Conservation (phyloP, 2,329 filamentous ascomycete species). For the Ambrosiella xylebori region DNA sequence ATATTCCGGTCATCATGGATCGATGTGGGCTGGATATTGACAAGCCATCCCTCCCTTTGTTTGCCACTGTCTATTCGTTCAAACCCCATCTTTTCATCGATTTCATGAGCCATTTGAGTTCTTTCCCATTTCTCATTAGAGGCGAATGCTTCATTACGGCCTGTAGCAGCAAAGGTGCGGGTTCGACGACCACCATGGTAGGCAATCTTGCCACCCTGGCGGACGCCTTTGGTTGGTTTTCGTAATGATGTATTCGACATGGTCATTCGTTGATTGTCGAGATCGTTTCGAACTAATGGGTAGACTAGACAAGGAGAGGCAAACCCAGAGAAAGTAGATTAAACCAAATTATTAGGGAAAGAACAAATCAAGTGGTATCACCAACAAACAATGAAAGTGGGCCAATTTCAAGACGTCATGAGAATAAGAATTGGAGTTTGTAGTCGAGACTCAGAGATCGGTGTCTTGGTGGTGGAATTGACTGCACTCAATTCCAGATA, state of each 20-base stretch:
- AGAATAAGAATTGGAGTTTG: too few relatives aligned
- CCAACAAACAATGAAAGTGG: too few relatives aligned
- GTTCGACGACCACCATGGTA: slow-evolving; percentile 52
- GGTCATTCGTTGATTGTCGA: slow-evolving; percentile 15
- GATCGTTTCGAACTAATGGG: background rate
- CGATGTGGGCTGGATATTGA: slow-evolving; percentile 82
- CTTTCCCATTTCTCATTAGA: slow-evolving; percentile 87
- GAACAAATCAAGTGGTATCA: too few relatives aligned
- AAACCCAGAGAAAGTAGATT: background rate
- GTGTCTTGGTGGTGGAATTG: too few relatives aligned
- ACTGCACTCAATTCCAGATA: too few relatives aligned
- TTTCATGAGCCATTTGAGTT: slow-evolving; percentile 62
- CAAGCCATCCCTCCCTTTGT: slow-evolving; percentile 72
- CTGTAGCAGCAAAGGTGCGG: slow-evolving; percentile 65
- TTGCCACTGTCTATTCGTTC: slow-evolving; percentile 77
- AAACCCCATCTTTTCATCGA: slow-evolving; percentile 94
- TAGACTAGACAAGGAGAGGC: background rate
- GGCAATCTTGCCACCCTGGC: slow-evolving; percentile 48
- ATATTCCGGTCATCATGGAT: slow-evolving; percentile 72
- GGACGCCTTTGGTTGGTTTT: slow-evolving; percentile 48
- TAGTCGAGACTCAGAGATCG: too few relatives aligned
- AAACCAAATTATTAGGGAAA: too few relatives aligned
- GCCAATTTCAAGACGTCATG: too few relatives aligned
- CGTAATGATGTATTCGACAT: slow-evolving; percentile 46
- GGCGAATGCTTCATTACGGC: slow-evolving; percentile 69